A percentile compares a stretch with the other conserved stretches of the same genome.
Evolutionary conservation across 2,329 filamentous ascomycete genomes (phyloP).

Genomic region (Coleophoma eucalyptorum): DNA sequence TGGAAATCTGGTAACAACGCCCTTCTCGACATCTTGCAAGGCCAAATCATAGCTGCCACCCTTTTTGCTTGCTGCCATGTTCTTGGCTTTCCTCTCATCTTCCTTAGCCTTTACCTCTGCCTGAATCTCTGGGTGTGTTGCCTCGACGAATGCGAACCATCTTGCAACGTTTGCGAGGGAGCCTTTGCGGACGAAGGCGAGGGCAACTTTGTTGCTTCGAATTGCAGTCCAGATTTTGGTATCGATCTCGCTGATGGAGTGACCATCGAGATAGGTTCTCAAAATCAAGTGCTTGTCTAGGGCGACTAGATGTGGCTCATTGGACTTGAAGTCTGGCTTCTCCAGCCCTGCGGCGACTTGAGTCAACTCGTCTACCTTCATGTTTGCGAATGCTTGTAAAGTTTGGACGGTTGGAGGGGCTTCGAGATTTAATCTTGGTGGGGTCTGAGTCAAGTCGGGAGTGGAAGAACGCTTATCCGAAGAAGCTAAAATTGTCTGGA

Average conservation of each 20-base stretch:
- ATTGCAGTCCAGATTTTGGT: slow-evolving; percentile 80
- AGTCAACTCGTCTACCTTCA: slow-evolving; percentile 55
- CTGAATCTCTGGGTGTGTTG: slow-evolving; percentile 73
- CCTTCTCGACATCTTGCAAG: slow-evolving; percentile 78
- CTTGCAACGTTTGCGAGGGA: slow-evolving; percentile 72
- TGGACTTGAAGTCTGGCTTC: slow-evolving; percentile 74
- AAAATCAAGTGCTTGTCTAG: slow-evolving; percentile 86
- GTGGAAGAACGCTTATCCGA: neutral
- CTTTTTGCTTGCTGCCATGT: slow-evolving; percentile 65
- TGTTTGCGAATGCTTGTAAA: slow-evolving; percentile 23
- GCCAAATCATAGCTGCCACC: slow-evolving; percentile 88
- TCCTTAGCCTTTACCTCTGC: slow-evolving; percentile 67
- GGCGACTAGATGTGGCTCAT: slow-evolving; percentile 69
- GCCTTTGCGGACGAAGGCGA: slow-evolving; percentile 76
- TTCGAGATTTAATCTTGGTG: neutral
- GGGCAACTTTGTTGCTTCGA: slow-evolving; percentile 78
- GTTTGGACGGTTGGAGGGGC: slow-evolving; percentile 8
- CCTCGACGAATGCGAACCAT: slow-evolving; percentile 86
- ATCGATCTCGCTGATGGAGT: slow-evolving; percentile 73
- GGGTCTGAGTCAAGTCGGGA: neutral
- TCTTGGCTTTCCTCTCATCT: slow-evolving; percentile 65
- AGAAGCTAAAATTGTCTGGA: neutral
- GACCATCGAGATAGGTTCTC: slow-evolving; percentile 81
- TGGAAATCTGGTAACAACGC: slow-evolving; percentile 87
- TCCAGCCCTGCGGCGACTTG: slow-evolving; percentile 46